Evolutionary conservation across 805 yeast species (phyloP).

Genomic region (Candida nemodendra): DNA sequence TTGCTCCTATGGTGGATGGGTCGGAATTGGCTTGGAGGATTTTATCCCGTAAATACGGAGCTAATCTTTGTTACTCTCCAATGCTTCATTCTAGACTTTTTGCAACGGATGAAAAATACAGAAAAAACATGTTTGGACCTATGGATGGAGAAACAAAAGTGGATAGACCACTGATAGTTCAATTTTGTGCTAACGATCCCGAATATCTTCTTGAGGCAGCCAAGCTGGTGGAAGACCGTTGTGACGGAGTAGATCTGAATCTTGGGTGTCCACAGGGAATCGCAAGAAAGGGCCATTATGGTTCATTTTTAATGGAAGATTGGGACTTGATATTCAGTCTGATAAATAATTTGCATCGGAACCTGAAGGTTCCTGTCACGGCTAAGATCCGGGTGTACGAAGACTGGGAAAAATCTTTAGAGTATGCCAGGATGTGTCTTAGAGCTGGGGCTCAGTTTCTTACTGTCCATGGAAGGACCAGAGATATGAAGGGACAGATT

Average conservation of each 20-base stretch:
- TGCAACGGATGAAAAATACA: constrained; percentile 78
- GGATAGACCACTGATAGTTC: constrained; percentile 90
- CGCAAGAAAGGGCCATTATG: constrained; percentile 92
- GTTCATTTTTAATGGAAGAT: constrained; percentile 95
- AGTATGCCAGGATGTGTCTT: constrained; percentile 85
- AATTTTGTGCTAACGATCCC: constrained; percentile 96
- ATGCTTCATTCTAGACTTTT: constrained; percentile 94
- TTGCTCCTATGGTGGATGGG: constrained; percentile 99
- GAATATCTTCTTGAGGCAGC: constrained; percentile 83
- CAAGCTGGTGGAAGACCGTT: constrained; percentile 67
- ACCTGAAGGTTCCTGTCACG: constrained; percentile 84
- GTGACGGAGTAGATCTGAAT: constrained; percentile 95
- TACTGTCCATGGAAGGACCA: constrained; percentile 91
- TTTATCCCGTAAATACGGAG: constrained; percentile 83
- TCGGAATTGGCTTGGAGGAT: constrained; percentile 95
- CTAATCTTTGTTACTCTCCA: constrained; percentile 92
- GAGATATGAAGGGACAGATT: constrained; percentile 96
- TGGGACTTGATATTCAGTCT: constrained; percentile 80
- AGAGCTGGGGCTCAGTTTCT: constrained; percentile 94
- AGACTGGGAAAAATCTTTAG: constrained; percentile 76
- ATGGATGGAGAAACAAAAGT: constrained; percentile 66
- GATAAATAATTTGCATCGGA: constrained; percentile 69
- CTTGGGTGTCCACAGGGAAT: constrained; percentile 98
- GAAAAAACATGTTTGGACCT: constrained; percentile 68
- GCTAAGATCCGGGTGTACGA: constrained; percentile 92